Evolutionary conservation across 2,329 filamentous ascomycete genomes (phyloP), one percentile per base, ranked within the genome.

Genomic region (Salinomyces thailandicus): DNA sequence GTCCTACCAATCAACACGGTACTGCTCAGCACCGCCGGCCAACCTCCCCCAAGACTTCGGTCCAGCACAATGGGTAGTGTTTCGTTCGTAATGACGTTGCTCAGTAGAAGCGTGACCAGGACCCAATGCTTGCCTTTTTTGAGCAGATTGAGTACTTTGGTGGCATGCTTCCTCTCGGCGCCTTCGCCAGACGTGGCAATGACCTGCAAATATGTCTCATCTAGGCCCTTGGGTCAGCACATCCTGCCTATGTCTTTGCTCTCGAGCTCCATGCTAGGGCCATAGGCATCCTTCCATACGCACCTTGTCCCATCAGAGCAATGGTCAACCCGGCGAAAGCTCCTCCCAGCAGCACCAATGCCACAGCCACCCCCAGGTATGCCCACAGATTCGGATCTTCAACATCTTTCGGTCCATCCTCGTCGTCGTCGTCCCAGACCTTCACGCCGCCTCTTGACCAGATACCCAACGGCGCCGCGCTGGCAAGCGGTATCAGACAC

Each of bases 21-120:
- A 67, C 85, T 93, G 52, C 87, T 86, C 35, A 96, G 72, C 15
- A 96, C 85, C 43, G 91, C 91, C 43, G 89, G 87, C 69, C 93
- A 87, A 46, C 91, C 91, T 48, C 91, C 91, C 18, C 91, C 91
- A 13, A 98, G 74, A 38, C 86, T 94, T 38, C 91, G 73, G 62
- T 98, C 91, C 35, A 98, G 73, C 8, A 98, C 85, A 44, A 98
- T 94, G 18, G 91, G 91, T 11, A 95, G 69, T 2, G 89, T 93
- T 64, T 96, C 91, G 61, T 98, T 96, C 47, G 93, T 93, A 52
- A 98, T 93, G 55, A 98, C 91, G 60, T 98, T 98, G 60, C 86
- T 86, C 38, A 98, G 69, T 5, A 98, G 73, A 17, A 98, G 67
- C 2, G 91, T 96, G 36, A 98, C 91, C 39, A 98, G 69, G 14